Conservation (phyloP, 176 grass and related monocot genomes). For the Canna indica region DNA sequence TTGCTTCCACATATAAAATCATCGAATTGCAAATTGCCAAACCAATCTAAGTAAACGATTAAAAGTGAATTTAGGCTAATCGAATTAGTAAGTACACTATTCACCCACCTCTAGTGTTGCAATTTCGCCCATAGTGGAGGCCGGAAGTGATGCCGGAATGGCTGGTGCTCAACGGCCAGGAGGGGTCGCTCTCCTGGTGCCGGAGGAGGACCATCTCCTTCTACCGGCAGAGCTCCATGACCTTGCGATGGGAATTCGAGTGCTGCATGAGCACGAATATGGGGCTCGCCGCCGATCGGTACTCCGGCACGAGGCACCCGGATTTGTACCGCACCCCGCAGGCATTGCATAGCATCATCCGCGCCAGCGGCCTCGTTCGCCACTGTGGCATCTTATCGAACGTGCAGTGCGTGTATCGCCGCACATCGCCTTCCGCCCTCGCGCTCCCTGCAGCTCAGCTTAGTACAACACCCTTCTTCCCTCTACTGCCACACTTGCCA, state of each 20-base stretch:
- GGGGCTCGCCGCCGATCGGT: slow-evolving; percentile 81
- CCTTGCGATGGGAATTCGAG: slow-evolving; percentile 99
- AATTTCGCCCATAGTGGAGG: too few species aligned
- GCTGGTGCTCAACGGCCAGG: too few species aligned
- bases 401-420: slow-evolving; percentile 92
- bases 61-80: too few species aligned
- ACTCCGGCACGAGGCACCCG: slow-evolving; percentile 82
- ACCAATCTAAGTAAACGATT: too few species aligned
- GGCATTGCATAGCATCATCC: slow-evolving; percentile 97
- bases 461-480: slow-evolving; percentile 35
- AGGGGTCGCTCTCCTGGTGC: slow-evolving; percentile 38
- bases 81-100: too few species aligned
- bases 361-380: slow-evolving; percentile 79
- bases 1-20: too few species aligned
- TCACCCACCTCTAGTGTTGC: too few species aligned
- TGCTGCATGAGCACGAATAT: slow-evolving; percentile 96
- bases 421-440: slow-evolving; percentile 55
- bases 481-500: slow-evolving; percentile 13
- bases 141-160: too few species aligned
- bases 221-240: slow-evolving; percentile 94
- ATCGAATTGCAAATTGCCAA: too few species aligned
- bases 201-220: slow-evolving; percentile 64
- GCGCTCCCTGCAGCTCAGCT: slow-evolving; percentile 12
- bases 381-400: slow-evolving; percentile 99
- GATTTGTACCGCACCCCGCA: slow-evolving; percentile 96